Evolutionary conservation across 169 alveolate species (phyloP), one percentile per base, ranked within the genome.

Genomic region (Plasmodium yoelii): DNA sequence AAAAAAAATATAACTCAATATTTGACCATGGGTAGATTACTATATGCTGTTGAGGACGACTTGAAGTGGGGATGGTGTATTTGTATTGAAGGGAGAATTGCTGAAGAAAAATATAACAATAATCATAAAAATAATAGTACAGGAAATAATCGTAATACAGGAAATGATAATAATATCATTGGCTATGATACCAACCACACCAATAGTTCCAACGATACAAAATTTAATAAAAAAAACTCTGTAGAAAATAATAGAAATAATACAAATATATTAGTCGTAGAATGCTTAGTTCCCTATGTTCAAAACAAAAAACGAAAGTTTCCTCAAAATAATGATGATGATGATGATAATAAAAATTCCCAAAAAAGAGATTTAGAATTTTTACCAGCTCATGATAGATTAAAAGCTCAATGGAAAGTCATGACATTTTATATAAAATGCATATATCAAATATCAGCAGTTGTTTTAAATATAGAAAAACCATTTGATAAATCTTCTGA

Each of bases 1-100:
- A 95, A 96, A 34, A 93, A 92, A 69, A 91, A 93, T 61, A 89
- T 96, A 4, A 91, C 95, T 73, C 96, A 97, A 6, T 97, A 92
- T 87, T 88, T 96, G 60, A 77, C 88, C 18, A 94, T 95, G 39
- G 99, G 99, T 6, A 93, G 99, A 87, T 55, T 97, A 15, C 86
- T 97, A n/a, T 92, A 92, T 87, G 86, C 96, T 15, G 74, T 70
- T 88, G 94, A 80, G 74, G 82, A 80, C 75, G 92, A 84, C 60
- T 61, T 80, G 90, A 93, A 61, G 90, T 93, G 96, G 96, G 97
- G 89, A 82, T 95, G 97, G 97, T 96, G 92, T 71, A 70, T 95
- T 4, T 84, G 89, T 69, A 88, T 87, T 22, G 92, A 53, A 82
- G 91, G 94, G 67, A 88, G 92, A 92, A 63, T 91, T 74, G 92